These are phyloP conservation scores for Irpex sp. DNA, from an alignment of 1,284 basidiomycete genomes.

Conservation along the genomic window DNA sequence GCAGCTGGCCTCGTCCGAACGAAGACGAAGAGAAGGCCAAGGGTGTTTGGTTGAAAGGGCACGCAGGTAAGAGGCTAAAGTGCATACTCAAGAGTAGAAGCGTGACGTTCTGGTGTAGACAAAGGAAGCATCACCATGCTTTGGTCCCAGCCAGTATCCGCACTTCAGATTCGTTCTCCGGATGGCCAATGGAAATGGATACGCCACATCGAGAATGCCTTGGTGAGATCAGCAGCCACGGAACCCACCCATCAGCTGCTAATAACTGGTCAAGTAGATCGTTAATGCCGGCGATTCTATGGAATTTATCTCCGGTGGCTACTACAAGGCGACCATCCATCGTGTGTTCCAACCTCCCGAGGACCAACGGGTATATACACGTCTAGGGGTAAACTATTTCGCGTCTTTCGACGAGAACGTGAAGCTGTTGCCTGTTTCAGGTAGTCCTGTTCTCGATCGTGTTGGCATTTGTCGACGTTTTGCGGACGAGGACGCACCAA, in stretches of 20 bases:
- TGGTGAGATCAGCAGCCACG: conserved; percentile 32
- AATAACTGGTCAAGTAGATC: conserved; percentile 18
- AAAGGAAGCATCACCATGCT: conserved; percentile 54
- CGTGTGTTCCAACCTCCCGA: conserved; percentile 45
- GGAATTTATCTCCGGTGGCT: conserved; percentile 41
- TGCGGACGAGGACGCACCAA: conserved; percentile 32
- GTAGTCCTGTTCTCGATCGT: conserved; percentile 29
- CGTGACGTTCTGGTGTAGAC: conserved; percentile 32
- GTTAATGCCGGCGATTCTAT: conserved; percentile 42
- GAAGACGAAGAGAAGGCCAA: conserved; percentile 55
- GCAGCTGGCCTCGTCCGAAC: conserved; percentile 38
- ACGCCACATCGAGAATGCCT: conserved; percentile 54
- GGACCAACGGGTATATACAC: conserved; percentile 41
- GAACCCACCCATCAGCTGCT: not conserved
- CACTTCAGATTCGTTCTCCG: conserved; percentile 48
- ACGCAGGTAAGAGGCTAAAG: conserved; percentile 40
- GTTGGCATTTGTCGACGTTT: conserved; percentile 29
- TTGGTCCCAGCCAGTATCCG: conserved; percentile 59
- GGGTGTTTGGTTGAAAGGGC: conserved; percentile 59
- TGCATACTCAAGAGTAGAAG: too few relatives aligned
- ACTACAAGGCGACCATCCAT: conserved; percentile 40
- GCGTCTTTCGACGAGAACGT: conserved; percentile 30
- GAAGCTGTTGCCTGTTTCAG: conserved; percentile 24
- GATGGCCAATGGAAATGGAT: conserved; percentile 58
- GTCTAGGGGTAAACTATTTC: conserved; percentile 44